A percentile compares a stretch with the other conserved stretches of the same genome.
Evolutionary conservation across 495 filamentous ascomycete species (phyloP).

Genomic region (Copromyces sp.): DNA sequence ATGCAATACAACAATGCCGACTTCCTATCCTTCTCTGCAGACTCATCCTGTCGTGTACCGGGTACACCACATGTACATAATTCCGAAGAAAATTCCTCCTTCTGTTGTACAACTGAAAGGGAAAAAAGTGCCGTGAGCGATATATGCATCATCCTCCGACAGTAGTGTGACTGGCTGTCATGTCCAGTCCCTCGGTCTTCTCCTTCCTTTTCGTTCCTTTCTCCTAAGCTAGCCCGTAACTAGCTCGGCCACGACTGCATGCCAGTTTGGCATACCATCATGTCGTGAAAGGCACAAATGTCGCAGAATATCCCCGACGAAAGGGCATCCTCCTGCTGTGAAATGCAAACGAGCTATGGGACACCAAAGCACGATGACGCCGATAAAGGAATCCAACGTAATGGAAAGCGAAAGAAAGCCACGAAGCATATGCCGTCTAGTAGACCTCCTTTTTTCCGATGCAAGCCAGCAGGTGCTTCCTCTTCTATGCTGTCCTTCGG

Average conservation of each 20-base stretch:
- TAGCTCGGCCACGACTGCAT: neutral
- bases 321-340: neutral
- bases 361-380: neutral
- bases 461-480: neutral
- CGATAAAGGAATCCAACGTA: neutral
- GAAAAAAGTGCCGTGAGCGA: neutral
- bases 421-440: neutral
- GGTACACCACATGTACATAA: neutral
- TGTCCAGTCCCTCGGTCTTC: neutral
- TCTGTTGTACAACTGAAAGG: neutral
- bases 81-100: neutral
- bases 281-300: neutral
- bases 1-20: neutral
- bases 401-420: neutral
- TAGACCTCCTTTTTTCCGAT: neutral
- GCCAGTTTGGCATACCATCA: neutral
- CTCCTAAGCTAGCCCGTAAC: neutral
- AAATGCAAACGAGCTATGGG: neutral
- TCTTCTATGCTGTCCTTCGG: neutral
- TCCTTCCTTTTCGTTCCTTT: neutral
- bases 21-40: neutral
- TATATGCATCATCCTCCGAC: neutral
- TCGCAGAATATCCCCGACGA: neutral
- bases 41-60: neutral
- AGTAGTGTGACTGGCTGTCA: neutral